Evolutionary conservation across 176 grass and related monocot genomes (phyloP).

Genomic region (Poa annua): DNA sequence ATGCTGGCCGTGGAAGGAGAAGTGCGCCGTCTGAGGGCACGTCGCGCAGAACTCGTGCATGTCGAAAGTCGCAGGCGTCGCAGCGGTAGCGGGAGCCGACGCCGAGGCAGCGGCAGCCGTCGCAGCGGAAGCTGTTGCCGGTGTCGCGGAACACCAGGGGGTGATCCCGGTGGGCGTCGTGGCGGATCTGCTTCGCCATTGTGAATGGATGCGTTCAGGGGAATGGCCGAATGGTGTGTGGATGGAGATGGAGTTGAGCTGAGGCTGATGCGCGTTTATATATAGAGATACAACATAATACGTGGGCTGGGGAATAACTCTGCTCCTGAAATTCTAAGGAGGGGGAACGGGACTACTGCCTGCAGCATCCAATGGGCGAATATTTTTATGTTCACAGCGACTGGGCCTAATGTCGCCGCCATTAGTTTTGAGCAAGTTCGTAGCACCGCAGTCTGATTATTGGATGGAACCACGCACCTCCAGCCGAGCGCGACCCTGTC

Average conservation of each 20-base stretch:
- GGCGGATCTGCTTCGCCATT: constrained; percentile 5
- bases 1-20: constrained; percentile 26
- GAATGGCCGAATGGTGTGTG: too few species aligned
- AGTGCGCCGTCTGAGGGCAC: background rate
- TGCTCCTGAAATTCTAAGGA: background rate
- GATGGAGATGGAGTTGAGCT: background rate
- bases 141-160: background rate
- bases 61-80: constrained; percentile 18
- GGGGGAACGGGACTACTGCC: background rate
- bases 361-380: too few species aligned
- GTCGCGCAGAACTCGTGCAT: constrained; percentile 25
- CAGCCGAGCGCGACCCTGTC: too few species aligned
- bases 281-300: background rate
- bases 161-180: background rate
- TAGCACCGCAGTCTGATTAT: too few species aligned
- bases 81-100: background rate
- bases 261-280: background rate
- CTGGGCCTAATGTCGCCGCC: too few species aligned
- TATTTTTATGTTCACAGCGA: background rate
- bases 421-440: too few species aligned
- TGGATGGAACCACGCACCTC: too few species aligned
- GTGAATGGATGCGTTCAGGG: too few species aligned
- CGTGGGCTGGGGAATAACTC: background rate
- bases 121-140: background rate
- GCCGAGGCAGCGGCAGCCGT: background rate